Evolutionary conservation across 1,284 basidiomycete species (phyloP), one percentile per base, ranked within the genome.

Genomic region (Sphaerobolus stellatus): DNA sequence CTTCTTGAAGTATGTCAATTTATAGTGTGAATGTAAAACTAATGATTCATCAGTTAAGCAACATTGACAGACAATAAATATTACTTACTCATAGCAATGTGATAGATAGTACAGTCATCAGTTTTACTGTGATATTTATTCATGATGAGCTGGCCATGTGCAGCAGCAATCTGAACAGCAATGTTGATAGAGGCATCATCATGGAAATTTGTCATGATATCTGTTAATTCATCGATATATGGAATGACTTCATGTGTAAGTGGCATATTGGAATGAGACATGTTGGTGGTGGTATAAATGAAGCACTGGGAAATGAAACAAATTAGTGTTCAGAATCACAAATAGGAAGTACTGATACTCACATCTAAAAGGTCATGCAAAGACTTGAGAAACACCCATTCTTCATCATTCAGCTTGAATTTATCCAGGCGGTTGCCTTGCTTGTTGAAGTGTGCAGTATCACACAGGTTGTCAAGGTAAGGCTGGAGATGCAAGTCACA

Each of bases 61-160:
- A n/a, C n/a, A n/a, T n/a, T n/a, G n/a, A n/a, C n/a, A n/a, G n/a
- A n/a, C n/a, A n/a, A n/a, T n/a, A n/a, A n/a, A n/a, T n/a, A n/a
- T n/a, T 4, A 38, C 36, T 38, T 7, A 38, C 36, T 38, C 36
- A 38, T 38, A 5, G 36, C 36, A 38, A 38, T 50, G 5, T 45
- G 51, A 44, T 64, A 66, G 9, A 64, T 56, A 5, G 61, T 43
- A 3, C 62, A 66, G 14, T 60, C 43, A 53, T 72, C 63, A 0
- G 62, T 71, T 2, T 61, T 43, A 3, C 45, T 30, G 48, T 71
- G 69, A 52, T 71, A 68, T 24, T 57, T 44, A 53, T 70, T 64
- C 2, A 72, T 52, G 1, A 64, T 64, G 6, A 57, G 58, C 33
- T 62, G 64, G 5, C 61, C 62, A 24, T 64, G 54, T 0, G 29